Percentiles rank a stretch among this genome's conserved stretches.
Evolutionary conservation across 2,329 filamentous ascomycete species (phyloP).

Genomic region (Cladosporium oxysporum): DNA sequence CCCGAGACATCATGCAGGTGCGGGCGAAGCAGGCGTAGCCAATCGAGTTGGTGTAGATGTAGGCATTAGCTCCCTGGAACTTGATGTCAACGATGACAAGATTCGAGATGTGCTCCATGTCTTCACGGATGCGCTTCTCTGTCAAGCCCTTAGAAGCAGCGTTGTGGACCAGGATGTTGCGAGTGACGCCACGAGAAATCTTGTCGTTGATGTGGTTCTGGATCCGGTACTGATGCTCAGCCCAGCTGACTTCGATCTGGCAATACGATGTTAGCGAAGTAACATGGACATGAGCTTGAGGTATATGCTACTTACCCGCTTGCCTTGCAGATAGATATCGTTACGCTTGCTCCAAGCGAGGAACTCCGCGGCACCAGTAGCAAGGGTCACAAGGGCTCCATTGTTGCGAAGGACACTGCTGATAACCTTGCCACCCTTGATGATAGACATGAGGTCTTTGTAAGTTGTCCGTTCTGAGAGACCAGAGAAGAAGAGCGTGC

Average conservation of each 20-base stretch:
- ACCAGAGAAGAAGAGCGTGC: constrained; percentile 65
- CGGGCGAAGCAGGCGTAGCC: constrained; percentile 73
- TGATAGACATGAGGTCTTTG: constrained; percentile 62
- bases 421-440: constrained; percentile 71
- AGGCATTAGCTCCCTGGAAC: constrained; percentile 61
- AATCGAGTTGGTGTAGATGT: constrained; percentile 75
- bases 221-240: constrained; percentile 68
- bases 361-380: constrained; percentile 65
- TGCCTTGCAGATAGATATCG: constrained; percentile 68
- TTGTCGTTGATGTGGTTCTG: constrained; percentile 64
- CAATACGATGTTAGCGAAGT: not conserved
- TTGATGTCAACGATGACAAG: constrained; percentile 68
- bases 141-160: constrained; percentile 56
- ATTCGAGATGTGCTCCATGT: constrained; percentile 82
- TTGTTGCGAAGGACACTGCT: constrained; percentile 69
- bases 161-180: constrained; percentile 70
- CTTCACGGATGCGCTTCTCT: constrained; percentile 65
- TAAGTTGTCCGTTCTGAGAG: constrained; percentile 65
- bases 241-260: constrained; percentile 71
- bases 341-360: constrained; percentile 63
- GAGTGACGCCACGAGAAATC: constrained; percentile 65
- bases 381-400: constrained; percentile 68
- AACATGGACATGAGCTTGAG: not conserved
- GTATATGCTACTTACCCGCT: constrained; percentile 55
- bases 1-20: constrained; percentile 71